Conservation (phyloP, 2,329 filamentous ascomycete genomes). For the Exutisphaerella laricina region DNA sequence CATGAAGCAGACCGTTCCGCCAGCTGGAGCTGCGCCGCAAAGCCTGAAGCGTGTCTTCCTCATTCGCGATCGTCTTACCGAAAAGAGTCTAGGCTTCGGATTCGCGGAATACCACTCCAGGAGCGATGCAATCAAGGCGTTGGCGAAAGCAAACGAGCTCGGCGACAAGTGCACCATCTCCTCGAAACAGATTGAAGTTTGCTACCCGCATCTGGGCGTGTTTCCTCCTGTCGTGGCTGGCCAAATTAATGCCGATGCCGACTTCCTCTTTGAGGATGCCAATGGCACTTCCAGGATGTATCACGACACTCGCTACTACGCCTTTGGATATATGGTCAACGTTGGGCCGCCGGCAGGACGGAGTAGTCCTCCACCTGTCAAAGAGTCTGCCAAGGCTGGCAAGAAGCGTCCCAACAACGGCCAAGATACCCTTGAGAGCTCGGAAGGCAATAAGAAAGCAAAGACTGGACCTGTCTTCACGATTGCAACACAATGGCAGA, state of each 20-base stretch:
- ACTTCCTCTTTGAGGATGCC: slow-evolving; percentile 15
- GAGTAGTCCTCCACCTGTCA: neutral
- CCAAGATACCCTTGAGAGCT: slow-evolving; percentile 9
- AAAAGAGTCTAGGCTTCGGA: slow-evolving; percentile 73
- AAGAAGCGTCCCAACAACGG: slow-evolving; percentile 17
- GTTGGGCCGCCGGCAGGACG: slow-evolving; percentile 14
- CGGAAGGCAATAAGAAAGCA: slow-evolving; percentile 51
- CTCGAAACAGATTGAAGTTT: slow-evolving; percentile 63
- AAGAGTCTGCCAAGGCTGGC: slow-evolving; percentile 3
- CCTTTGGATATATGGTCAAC: slow-evolving; percentile 19
- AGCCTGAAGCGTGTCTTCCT: slow-evolving; percentile 73
- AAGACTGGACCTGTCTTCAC: slow-evolving; percentile 38
- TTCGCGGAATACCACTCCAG: slow-evolving; percentile 77
- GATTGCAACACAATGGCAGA: slow-evolving; percentile 24
- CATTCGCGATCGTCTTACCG: slow-evolving; percentile 64
- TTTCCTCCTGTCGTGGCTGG: slow-evolving; percentile 66
- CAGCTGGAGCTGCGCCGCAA: slow-evolving; percentile 54
- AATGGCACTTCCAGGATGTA: slow-evolving; percentile 18
- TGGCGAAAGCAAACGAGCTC: slow-evolving; percentile 64
- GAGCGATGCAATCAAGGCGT: slow-evolving; percentile 66
- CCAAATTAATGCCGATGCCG: slow-evolving; percentile 32
- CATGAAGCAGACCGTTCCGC: neutral
- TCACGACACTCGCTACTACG: slow-evolving; percentile 23
- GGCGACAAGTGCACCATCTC: slow-evolving; percentile 69
- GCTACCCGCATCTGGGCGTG: slow-evolving; percentile 77